Base-by-base conservation (phyloP, 768 basidiomycete genomes). In the Hortiboletus flavorubellus region DNA sequence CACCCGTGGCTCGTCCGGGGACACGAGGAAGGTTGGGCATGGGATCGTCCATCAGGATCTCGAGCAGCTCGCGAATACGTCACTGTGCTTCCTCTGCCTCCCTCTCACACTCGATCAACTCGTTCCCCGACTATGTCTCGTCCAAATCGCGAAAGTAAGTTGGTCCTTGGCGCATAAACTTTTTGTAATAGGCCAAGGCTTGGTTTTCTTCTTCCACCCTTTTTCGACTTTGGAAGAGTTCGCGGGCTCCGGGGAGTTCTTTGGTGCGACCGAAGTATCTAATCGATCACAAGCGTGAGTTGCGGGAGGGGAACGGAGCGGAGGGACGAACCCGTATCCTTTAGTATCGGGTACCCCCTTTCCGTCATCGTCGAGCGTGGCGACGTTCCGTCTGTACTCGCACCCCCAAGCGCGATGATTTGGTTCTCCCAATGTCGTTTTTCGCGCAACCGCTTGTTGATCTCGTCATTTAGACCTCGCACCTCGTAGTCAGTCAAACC, bases 371-470 rank as follows among this genome's bases (percentile, higher is more conserved):
- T 96, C 93, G 62, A 93, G 65, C 91, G 95, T 95, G 47, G 92
- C 87, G 12, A 94, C 90, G 67, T 93, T 97, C 49, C 96, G 78
- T 64, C 92, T 80, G 70, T 98, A 98, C 98, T 99, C 21, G 95
- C 96, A 59, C 96, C 96, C 44, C 95, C 95, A 2, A 98, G 76
- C 7, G 87, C 86, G n/a, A 98, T 88, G 48, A 98, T 97, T 70
- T 97, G 95, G 62, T 94, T 95, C 75, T 98, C 96, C 92, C 93
- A 98, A 72, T 98, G 95, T 41, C 89, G 74, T 70, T 98, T 98
- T 74, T 99, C 96, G 34, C 96, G 82, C 80, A 99, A 76, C 14
- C 97, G 76, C 67, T 87, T 91, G 78, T 98, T 99, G 60, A 99
- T 99, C 65, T 98, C 94, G 70, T 98, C 95, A 68, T 99, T 99